Base-by-base conservation (phyloP, 2,329 filamentous ascomycete species). In the Juglanconis oblonga region DNA sequence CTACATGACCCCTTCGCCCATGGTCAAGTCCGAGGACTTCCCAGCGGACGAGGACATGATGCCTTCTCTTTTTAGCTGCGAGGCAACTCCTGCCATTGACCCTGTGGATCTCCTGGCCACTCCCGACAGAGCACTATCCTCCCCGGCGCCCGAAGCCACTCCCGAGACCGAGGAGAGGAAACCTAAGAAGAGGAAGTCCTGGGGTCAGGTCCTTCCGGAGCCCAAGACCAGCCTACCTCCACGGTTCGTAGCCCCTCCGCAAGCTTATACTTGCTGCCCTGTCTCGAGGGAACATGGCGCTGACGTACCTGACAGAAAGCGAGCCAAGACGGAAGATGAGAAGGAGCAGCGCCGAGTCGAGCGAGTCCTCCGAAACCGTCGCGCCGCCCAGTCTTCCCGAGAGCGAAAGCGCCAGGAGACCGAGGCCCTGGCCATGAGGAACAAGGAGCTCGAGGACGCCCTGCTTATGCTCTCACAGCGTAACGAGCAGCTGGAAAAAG, bases 311-410 rank as follows among this genome's bases (percentile, higher is more conserved):
- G 17, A 58, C 64, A 92, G 90, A 67, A 99, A 99, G 86, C 92
- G 95, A 64, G 95, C 95, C 68, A 99, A 98, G 84, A 99, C 95
- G 3, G 94, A 96, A 70, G 95, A 97, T 71, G 95, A 99, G 77
- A 99, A 99, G 79, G 95, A 98, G 77, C 95, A 99, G 76, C 90
- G 95, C 49, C 90, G 95, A 64, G 96, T 98, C 58, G 95, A 99
- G 80, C 91, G 95, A 64, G 95, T 99, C 66, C 91, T 98, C 68
- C 89, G 95, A 49, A 99, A 99, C 73, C 91, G 95, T 66, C 91
- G 93, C 62, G 95, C 95, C 50, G 95, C 95, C 45, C 95, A 98
- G 81, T 97, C 96, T 61, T 99, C 95, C 4, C 85, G 95, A 54
- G 95, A 99, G 76, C 90, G 93, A 62, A 97, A 97, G 82, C 86